Base-by-base conservation (phyloP, 1,139 yeast genomes). In the Lodderomyces pseudojiufengensis region DNA sequence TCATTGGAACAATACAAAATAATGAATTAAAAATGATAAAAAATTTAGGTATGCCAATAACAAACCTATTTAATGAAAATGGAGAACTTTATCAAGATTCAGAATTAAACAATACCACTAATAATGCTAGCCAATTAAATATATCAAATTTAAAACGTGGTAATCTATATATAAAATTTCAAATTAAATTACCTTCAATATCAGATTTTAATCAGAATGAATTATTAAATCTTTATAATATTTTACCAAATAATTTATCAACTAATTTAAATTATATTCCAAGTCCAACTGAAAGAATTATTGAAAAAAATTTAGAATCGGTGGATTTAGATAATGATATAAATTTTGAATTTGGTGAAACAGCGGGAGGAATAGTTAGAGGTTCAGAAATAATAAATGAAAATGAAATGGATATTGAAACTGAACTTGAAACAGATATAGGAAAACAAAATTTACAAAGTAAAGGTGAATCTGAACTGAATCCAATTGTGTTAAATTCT, bases 31-130 rank as follows among this genome's bases (percentile, higher is more conserved):
- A 76, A 42, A 53, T 72, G 4, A 66, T 78, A 1, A 61, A 61
- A 38, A 76, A 74, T 1, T 56, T 62, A 31, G 84, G 85, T 15
- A 76, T 78, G 81, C 95, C 95, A 3, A 72, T 78, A 23, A 75
- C 76, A 57, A 58, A 65, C 28, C 29, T 31, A 3, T 14, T 24
- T 14, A 63, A 54, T 39, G 68, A 47, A 9, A 47, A 45, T 3
- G 66, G 63, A 0, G 51, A 49, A 14, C 52, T 49, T 29, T 44
- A 43, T 18, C 41, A 38, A 24, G 22, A 30, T 13, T n/a, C 9
- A 16, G 18, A 20, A 14, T 12, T 7, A 12, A 12, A 5, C 9
- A 10, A 22, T 14, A 5, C 55, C 56, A 35, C 23, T 15, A 14
- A 23, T 10, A 18, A 18, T n/a, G n/a, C 20, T 7, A 18, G 20